These are phyloP conservation scores for Alternaria viburni DNA, from an alignment of 2,329 filamentous ascomycete species.

Conservation along the genomic window DNA sequence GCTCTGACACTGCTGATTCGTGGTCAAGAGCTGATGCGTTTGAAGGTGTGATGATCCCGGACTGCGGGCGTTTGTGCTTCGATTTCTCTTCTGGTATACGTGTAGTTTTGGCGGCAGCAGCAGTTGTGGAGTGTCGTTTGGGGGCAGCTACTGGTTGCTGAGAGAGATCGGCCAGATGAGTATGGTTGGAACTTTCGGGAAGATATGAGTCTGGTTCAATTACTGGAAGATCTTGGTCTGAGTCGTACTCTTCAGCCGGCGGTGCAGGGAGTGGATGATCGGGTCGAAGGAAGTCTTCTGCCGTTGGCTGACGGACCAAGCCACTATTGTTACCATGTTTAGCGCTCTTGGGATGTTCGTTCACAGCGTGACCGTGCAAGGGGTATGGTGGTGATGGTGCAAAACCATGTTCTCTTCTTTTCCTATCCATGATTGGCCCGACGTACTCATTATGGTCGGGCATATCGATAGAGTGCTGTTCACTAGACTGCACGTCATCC, in stretches of 20 bases:
- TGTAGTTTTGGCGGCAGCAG: not conserved
- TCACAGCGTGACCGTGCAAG: not conserved
- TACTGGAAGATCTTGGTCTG: constrained; percentile 7
- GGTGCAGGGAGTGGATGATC: not conserved
- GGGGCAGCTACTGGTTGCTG: not conserved
- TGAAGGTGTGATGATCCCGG: not conserved
- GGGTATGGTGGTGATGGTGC: constrained; percentile 2
- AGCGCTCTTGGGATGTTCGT: not conserved
- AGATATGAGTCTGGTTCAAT: constrained; percentile 8
- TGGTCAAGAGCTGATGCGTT: not conserved
- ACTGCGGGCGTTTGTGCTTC: not conserved
- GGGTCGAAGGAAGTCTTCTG: constrained; percentile 4
- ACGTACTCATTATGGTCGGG: constrained; percentile 1
- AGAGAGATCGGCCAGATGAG: not conserved
- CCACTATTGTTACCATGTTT: not conserved
- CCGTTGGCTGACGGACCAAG: constrained; percentile 1
- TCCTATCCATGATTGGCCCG: not conserved
- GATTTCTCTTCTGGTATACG: not conserved
- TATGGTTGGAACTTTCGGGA: not conserved
- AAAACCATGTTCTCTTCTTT: not conserved
- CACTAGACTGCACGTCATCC: not conserved
- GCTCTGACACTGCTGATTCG: not conserved
- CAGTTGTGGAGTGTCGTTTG: not conserved
- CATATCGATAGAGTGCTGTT: not conserved
- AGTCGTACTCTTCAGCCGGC: not conserved